Conservation (phyloP, 2,329 filamentous ascomycete genomes). For the Xylaria digitata region DNA sequence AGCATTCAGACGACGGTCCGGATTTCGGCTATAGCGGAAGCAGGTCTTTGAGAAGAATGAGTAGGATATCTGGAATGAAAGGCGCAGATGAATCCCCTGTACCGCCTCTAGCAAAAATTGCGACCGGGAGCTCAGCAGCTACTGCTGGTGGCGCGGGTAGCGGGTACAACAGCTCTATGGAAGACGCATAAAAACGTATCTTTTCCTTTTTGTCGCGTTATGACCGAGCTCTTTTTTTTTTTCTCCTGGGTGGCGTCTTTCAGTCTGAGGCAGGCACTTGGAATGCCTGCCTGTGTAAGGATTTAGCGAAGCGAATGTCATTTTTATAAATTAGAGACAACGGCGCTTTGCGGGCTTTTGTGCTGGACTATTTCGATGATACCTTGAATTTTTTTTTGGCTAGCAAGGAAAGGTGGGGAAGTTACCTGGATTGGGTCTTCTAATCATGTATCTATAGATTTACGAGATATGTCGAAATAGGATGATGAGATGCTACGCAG, state of each 20-base stretch:
- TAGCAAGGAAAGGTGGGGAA: background rate
- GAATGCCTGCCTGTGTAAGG: background rate
- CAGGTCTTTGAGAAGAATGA: conserved; percentile 76
- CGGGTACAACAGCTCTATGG: conserved; percentile 80
- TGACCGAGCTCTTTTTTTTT: background rate
- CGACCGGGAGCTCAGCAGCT: conserved; percentile 85
- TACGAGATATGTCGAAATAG: background rate
- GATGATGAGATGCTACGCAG: background rate
- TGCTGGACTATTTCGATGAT: conserved; percentile 9
- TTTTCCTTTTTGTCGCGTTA: background rate
- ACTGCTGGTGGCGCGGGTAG: conserved; percentile 77
- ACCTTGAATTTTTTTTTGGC: conserved; percentile 1
- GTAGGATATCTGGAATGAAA: conserved; percentile 68
- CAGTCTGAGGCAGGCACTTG: background rate
- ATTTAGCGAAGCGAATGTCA: conserved; percentile 14
- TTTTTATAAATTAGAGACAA: conserved; percentile 2
- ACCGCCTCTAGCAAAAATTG: conserved; percentile 81
- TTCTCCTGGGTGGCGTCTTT: background rate
- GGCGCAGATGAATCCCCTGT: conserved; percentile 78
- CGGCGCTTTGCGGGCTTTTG: background rate
- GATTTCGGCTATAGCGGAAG: conserved; percentile 79
- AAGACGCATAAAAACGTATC: conserved; percentile 66
- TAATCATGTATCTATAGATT: background rate
- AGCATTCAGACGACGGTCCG: conserved; percentile 75
- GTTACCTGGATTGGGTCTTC: background rate